Conservation (phyloP, 2,329 filamentous ascomycete genomes). For the Coniochaeta hoffmannii region DNA sequence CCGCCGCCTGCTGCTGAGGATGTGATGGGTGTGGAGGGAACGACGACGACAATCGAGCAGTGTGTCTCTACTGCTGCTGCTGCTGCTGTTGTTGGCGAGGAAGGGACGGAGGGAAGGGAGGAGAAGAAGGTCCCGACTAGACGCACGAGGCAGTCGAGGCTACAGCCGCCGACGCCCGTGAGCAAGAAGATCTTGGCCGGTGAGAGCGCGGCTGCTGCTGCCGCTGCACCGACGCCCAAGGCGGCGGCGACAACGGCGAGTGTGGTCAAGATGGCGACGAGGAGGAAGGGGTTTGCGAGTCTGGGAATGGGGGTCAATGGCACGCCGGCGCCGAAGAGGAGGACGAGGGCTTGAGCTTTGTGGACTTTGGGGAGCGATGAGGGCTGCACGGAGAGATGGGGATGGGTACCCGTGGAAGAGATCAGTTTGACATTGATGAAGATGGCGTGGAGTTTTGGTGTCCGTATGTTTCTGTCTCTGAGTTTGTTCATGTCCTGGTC, state of each 20-base stretch:
- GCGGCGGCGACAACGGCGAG: background rate
- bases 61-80: background rate
- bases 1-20: background rate
- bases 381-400: background rate
- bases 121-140: background rate
- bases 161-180: slow-evolving; percentile 14
- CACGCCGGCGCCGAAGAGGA: slow-evolving; percentile 17
- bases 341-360: background rate
- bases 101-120: background rate
- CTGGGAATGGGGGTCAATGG: slow-evolving; percentile 18
- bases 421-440: background rate
- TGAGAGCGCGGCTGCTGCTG: background rate
- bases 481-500: background rate
- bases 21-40: background rate
- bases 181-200: slow-evolving; percentile 9
- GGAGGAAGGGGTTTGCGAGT: slow-evolving; percentile 13
- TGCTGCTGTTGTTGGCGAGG: background rate
- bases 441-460: background rate
- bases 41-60: background rate
- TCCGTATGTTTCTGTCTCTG: background rate
- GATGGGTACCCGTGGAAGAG: background rate
- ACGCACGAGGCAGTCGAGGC: slow-evolving; percentile 14
- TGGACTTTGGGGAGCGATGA: too few species aligned
- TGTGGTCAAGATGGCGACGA: slow-evolving; percentile 10
- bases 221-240: background rate